phyloP scores from a whole-genome alignment of 2,329 filamentous ascomycete genomes.

The Ophiocordyceps camponoti-saundersi region DNA sequence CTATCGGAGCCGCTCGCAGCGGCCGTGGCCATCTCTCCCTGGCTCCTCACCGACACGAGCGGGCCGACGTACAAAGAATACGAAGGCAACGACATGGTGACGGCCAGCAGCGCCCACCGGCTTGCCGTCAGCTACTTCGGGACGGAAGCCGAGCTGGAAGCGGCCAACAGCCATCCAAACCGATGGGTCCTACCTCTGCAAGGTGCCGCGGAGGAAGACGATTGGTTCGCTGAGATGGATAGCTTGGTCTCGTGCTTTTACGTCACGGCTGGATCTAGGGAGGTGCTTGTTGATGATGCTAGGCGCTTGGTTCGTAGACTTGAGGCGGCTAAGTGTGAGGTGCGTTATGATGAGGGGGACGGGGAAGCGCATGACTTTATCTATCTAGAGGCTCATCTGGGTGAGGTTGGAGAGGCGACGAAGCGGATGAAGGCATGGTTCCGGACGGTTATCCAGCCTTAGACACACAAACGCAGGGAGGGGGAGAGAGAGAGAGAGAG shows the following conservation, averaged over 20 bases:
- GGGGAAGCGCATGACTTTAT: conserved; percentile 17
- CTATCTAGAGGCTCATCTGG: conserved; percentile 10
- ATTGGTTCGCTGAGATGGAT: conserved; percentile 12
- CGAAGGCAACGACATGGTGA: conserved; percentile 16
- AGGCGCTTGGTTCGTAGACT: neutral
- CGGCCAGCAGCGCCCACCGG: conserved; percentile 2
- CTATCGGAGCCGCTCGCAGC: conserved; percentile 11
- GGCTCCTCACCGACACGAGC: conserved; percentile 9
- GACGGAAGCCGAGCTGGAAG: conserved; percentile 3
- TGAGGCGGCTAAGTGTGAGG: conserved; percentile 5
- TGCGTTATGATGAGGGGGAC: conserved; percentile 11
- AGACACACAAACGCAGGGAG: no score
- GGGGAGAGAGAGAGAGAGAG: no score
- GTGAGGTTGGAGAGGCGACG: conserved; percentile 11
- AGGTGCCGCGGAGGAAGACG: conserved; percentile 5
- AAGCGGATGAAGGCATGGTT: conserved; percentile 15
- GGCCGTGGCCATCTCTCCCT: conserved; percentile 16
- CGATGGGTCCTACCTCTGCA: conserved; percentile 14
- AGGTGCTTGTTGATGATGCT: conserved; percentile 14
- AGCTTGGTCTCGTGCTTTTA: conserved; percentile 9
- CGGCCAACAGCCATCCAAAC: conserved; percentile 2
- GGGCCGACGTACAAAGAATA: conserved; percentile 11
- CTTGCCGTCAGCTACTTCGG: conserved; percentile 4
- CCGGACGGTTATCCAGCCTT: conserved; percentile 3
- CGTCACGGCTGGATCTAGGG: conserved; percentile 15